Evolutionary conservation across 2,329 filamentous ascomycete species (phyloP).

Genomic region (Tolypocladium capitatum): DNA sequence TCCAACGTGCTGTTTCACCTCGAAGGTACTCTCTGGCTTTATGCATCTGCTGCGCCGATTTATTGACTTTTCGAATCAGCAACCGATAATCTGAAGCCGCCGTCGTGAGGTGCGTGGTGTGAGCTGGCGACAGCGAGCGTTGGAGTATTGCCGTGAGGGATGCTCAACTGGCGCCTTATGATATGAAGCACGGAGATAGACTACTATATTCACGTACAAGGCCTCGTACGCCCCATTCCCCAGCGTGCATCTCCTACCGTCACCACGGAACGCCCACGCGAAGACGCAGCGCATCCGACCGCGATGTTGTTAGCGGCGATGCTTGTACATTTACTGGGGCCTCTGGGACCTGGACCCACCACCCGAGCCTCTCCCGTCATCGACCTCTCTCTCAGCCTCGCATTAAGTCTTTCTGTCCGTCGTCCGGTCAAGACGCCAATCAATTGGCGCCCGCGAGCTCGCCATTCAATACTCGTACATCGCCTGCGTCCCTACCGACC

Average conservation of each 20-base stretch:
- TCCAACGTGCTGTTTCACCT: slow-evolving; percentile 95
- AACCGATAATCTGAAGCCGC: slow-evolving; percentile 72
- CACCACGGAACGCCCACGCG: not conserved
- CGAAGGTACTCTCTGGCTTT: slow-evolving; percentile 51
- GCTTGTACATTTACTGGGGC: not conserved
- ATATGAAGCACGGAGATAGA: not conserved
- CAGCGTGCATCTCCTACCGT: not conserved
- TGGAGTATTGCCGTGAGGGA: not conserved
- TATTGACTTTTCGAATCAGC: slow-evolving; percentile 32
- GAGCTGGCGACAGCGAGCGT: not conserved
- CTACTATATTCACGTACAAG: not conserved
- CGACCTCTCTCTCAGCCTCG: slow-evolving; percentile 25
- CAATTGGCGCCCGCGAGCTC: slow-evolving; percentile 11
- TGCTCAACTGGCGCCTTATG: not conserved
- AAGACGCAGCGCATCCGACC: not conserved
- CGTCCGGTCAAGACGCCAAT: slow-evolving; percentile 2
- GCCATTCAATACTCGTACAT: not conserved
- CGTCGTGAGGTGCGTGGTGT: slow-evolving; percentile 33
- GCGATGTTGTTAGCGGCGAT: not conserved
- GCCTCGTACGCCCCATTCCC: not conserved
- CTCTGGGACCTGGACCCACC: slow-evolving; percentile 10
- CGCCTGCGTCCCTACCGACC: not conserved
- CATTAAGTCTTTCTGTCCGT: slow-evolving; percentile 8
- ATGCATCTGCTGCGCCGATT: not conserved
- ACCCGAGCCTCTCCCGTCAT: slow-evolving; percentile 9